Evolutionary conservation across 139 green algal species (phyloP), one percentile per base, ranked within the genome.

Genomic region (Trebouxia sp.): DNA sequence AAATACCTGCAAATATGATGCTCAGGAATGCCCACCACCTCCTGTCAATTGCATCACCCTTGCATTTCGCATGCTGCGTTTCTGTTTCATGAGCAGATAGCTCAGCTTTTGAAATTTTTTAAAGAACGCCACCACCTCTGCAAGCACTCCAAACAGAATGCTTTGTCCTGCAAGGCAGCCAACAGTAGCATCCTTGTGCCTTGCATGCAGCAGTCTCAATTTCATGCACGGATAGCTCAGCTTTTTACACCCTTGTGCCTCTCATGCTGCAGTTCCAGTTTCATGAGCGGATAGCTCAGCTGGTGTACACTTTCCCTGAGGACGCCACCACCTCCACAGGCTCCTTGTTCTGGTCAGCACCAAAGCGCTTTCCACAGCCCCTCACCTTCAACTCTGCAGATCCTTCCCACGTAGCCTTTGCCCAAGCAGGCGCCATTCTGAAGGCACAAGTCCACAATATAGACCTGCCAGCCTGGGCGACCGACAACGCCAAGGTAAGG

Each of bases 71-170:
- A 14, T 53, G 32, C 10, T 88, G 80, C 86, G 84, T 75, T 85
- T 9, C 85, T 91, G 45, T 98, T 98, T 83, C 87, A 97, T 82
- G 94, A 98, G 85, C 87, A 88, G 43, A 92, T 99, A 24, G 92
- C 90, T 43, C 96, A 99, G 88, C 90, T 99, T 89, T 22, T 97
- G 90, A 88, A 99, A 95, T 47, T 99, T 99, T 83, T 95, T 96
- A 15, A 91, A 99, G 87, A 95, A 99, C 69, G 92, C 94, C 38
- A 85, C 86, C 53, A 99, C 97, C 24, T 95, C 89, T 53, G 97
- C 89, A 0, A 96, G 96, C 14, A n/a, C n/a, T n/a, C n/a, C n/a
- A n/a, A n/a, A n/a, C n/a, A n/a, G n/a, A n/a, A n/a, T n/a, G n/a
- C 48, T n/a, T 14, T 58, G 48, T 58, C 15, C 48, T 58, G 14